phyloP scores from a whole-genome alignment of 148 eudicot species.

The Rheum nobile region DNA sequence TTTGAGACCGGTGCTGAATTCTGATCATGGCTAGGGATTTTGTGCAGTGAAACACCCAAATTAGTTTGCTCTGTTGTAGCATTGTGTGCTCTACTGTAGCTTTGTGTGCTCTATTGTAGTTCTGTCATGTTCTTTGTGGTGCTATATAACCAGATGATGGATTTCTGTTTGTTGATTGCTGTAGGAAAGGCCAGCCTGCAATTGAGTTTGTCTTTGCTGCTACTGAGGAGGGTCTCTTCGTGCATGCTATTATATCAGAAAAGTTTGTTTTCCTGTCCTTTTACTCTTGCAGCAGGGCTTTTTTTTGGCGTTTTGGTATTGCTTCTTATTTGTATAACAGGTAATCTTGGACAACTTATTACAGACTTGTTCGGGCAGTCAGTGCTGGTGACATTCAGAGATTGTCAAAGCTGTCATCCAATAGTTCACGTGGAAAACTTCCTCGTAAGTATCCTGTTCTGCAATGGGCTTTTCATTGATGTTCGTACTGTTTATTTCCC shows the following conservation, averaged over 20 bases:
- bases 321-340: not conserved
- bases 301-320: not conserved
- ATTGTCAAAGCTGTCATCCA: conserved; percentile 40
- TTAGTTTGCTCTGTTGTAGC: not conserved
- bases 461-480: not conserved
- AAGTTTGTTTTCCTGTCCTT: conserved; percentile 44
- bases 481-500: not conserved
- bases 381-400: conserved; percentile 68
- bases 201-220: conserved; percentile 86
- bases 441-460: conserved; percentile 42
- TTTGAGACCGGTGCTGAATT: not conserved
- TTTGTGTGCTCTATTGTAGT: not conserved
- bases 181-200: conserved; percentile 88
- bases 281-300: not conserved
- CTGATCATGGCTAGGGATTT: not conserved
- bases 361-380: conserved; percentile 77
- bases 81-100: not conserved
- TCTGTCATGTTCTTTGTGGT: not conserved
- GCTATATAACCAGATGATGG: not conserved
- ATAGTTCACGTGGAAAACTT: conserved; percentile 31
- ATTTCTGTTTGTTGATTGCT: conserved; percentile 13
- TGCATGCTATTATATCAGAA: conserved; percentile 70
- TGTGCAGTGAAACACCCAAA: not conserved
- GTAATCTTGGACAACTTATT: conserved; percentile 11
- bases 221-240: conserved; percentile 78